A percentile compares a stretch with the other conserved stretches of the same genome.
Evolutionary conservation across 2,329 filamentous ascomycete species (phyloP).

Genomic region (Fusarium veterinarium): DNA sequence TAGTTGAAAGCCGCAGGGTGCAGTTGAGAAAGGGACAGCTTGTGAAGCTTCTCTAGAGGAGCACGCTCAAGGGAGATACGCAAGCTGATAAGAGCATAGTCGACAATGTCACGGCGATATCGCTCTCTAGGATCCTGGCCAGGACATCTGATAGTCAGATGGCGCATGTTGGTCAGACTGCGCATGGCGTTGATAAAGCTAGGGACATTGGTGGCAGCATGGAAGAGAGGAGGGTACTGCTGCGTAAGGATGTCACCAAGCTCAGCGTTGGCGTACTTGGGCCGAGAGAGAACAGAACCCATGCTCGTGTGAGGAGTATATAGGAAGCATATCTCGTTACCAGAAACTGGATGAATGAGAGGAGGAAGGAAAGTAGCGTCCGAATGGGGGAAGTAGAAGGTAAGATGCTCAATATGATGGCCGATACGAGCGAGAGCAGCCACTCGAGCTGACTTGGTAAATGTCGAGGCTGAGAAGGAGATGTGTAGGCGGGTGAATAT

Average conservation of each 20-base stretch:
- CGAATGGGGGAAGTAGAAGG: constrained; percentile 81
- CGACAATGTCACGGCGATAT: constrained; percentile 81
- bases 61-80: constrained; percentile 84
- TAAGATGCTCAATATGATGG: constrained; percentile 80
- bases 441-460: constrained; percentile 78
- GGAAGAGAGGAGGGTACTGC: constrained; percentile 90
- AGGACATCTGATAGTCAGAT: constrained; percentile 81
- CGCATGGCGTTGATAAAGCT: constrained; percentile 83
- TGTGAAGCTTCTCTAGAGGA: constrained; percentile 71
- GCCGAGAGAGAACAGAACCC: constrained; percentile 69
- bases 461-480: constrained; percentile 78
- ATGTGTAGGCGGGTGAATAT: constrained; percentile 77
- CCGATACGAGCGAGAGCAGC: constrained; percentile 82
- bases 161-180: constrained; percentile 74
- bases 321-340: constrained; percentile 81
- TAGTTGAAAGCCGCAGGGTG: constrained; percentile 83
- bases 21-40: constrained; percentile 77
- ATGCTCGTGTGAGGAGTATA: constrained; percentile 82
- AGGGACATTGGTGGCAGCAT: constrained; percentile 87
- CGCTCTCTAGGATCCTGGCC: constrained; percentile 75
- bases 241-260: constrained; percentile 84
- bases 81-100: constrained; percentile 89
- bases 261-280: constrained; percentile 83
- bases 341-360: constrained; percentile 81
- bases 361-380: constrained; percentile 85